Base-by-base conservation (phyloP, 768 basidiomycete genomes). In the Fistulinella prunicolor region DNA sequence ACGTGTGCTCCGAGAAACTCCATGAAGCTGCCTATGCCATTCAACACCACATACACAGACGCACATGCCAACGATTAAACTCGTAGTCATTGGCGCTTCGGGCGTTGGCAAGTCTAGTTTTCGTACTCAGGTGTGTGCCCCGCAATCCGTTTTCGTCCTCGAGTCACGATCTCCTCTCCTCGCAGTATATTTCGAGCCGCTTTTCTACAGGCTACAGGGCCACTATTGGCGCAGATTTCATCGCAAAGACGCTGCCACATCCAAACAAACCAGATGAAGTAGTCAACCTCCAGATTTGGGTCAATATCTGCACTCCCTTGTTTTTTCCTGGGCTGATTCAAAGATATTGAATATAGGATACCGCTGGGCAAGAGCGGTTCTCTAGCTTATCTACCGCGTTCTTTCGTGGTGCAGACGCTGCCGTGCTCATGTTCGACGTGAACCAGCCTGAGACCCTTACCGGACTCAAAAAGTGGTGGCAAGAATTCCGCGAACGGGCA, bases 211-310 rank as follows among this genome's bases (percentile, higher is more conserved):
- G 82, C 9, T 93, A 93, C 65, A 74, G 87, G 40, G 85, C 90
- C 1, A 94, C 91, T 3, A 92, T 94, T 35, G 91, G 90, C 17
- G 83, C 86, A n/a, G 90, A 94, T 67, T 94, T 93, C 49, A 87
- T 91, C 42, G 77, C 82, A 0, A 91, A 90, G 64, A 80, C 79
- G 0, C 58, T 92, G 10, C 79, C 82, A 0, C 80, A 88, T 59
- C 79, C 83, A 36, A 74, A 58, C 4, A 69, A 73, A 14, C 71
- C 75, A 35, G 77, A 72, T 6, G 78, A 87, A 55, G 65, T 71
- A 1, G 75, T 92, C 9, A 79, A 79, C 9, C 69, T 93, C 49
- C 85, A 89, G 64, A 87, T 82, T 30, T 83, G 81, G 81, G 81
- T 79, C 57, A 50, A 65, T 71, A 45, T 51, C 17, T 39, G 5